phyloP scores from a whole-genome alignment of 371 early-diverging fungal species.

The Syncephalis fuscata region DNA sequence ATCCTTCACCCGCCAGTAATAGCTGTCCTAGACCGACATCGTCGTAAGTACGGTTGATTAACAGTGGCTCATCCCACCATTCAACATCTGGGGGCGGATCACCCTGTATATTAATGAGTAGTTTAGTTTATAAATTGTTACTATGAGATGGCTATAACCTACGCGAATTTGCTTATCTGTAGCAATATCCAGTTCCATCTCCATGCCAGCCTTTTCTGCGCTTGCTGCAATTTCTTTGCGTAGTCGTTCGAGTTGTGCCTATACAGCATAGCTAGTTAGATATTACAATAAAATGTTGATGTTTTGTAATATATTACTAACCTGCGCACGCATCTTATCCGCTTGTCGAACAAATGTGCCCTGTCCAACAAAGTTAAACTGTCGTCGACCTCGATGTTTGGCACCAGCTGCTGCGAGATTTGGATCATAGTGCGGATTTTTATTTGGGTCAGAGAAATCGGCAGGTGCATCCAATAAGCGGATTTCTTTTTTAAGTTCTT shows the following conservation, averaged over 20 bases:
- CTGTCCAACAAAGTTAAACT: conserved; percentile 58
- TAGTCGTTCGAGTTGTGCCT: conserved; percentile 60
- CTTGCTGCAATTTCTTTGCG: conserved; percentile 69
- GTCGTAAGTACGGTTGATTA: conserved; percentile 51
- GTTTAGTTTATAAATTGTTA: not conserved
- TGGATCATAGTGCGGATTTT: conserved; percentile 82
- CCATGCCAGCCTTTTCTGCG: conserved; percentile 68
- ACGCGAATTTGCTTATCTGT: conserved; percentile 54
- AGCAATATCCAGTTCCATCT: conserved; percentile 56
- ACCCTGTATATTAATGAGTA: conserved; percentile 11
- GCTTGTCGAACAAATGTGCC: conserved; percentile 72
- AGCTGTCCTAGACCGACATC: conserved; percentile 25
- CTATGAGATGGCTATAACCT: conserved; percentile 11
- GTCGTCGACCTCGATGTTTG: conserved; percentile 29
- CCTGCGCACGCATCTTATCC: conserved; percentile 57
- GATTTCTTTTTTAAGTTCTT: conserved; percentile 20
- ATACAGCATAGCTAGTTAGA: conserved; percentile 2
- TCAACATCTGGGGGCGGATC: conserved; percentile 72
- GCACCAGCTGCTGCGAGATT: conserved; percentile 28
- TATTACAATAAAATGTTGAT: conserved; percentile 1
- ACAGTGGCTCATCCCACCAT: conserved; percentile 92
- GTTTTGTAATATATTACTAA: conserved; percentile 4
- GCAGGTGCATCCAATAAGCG: conserved; percentile 19
- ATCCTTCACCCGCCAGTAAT: conserved; percentile 26
- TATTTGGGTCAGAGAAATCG: conserved; percentile 37